Evolutionary conservation across 1,284 basidiomycete genomes (phyloP), one percentile per base, ranked within the genome.

Genomic region (Pascua sp.): DNA sequence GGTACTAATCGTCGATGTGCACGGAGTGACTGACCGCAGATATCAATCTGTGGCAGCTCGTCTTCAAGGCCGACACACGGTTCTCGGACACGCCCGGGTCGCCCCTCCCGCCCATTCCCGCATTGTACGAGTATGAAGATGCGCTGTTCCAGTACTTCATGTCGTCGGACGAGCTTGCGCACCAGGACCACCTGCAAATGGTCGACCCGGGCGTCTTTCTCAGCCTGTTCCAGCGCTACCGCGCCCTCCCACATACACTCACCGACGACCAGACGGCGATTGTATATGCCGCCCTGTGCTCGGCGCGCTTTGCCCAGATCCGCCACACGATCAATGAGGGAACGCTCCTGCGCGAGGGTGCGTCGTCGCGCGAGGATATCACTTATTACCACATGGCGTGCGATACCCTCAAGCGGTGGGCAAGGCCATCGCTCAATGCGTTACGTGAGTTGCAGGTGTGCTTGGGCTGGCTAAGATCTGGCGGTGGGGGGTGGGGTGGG

Each of bases 361-460:
- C 38, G n/a, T 39, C 16, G 16, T 42, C 49, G 42, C 48, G 61
- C 24, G 65, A 69, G 54, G 68, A 69, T 42, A 55, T 67, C n/a
- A 67, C 65, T 12, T 69, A 69, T 42, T 69, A 59, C 49, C 47
- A 53, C 36, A 61, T 63, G 62, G 63, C 67, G 11, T 63, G 56
- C 41, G 47, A 62, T 12, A 52, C 53, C 8, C 43, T 70, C 12
- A 44, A 45, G 13, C 45, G 40, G 16, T 70, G 66, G 67, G 55
- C 44, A 17, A 47, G 61, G 42, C 65, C 68, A 1, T 62, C 59
- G 8, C 37, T 64, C 1, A 49, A 52, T 48, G 63, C 68, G 11
- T 18, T 67, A 9, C 65, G 67, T n/a, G n/a, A n/a, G n/a, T n/a
- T n/a, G n/a, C n/a, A n/a, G n/a, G n/a, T n/a, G n/a, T n/a, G n/a